Percentiles rank a stretch among this genome's conserved stretches.
These are phyloP conservation scores for Solanum acaule DNA, from an alignment of 257 asterid species.

Conservation along the genomic window DNA sequence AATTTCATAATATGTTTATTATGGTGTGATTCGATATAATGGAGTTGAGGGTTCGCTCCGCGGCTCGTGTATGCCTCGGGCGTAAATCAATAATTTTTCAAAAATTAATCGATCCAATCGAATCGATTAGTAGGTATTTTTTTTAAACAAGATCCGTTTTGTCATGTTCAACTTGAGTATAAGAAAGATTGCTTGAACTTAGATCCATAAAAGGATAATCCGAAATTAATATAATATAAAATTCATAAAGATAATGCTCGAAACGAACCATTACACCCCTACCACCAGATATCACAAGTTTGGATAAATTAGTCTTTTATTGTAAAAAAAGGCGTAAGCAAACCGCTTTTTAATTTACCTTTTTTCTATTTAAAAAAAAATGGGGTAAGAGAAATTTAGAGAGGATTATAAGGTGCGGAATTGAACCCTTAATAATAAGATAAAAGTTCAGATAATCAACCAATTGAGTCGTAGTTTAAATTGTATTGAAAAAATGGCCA, in stretches of 20 bases:
- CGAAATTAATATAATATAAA: too few species aligned
- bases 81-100: too few species aligned
- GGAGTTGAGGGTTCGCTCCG: neutral
- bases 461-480: neutral
- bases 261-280: neutral
- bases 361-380: too few species aligned
- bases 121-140: too few species aligned
- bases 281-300: neutral
- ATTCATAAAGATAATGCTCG: neutral
- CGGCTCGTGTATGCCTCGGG: too few species aligned
- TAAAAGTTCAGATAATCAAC: neutral
- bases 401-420: too few species aligned
- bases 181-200: neutral
- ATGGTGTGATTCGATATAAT: too few species aligned
- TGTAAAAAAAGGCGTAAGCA: neutral
- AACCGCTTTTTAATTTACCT: neutral
- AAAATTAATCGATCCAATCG: too few species aligned
- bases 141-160: neutral
- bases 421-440: neutral
- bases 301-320: too few species aligned
- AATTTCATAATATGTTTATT: too few species aligned
- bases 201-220: neutral
- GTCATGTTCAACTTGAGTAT: neutral
- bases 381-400: neutral
- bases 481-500: neutral